Base-by-base conservation (phyloP, 75 land plant genomes). In the Cryptomeria japonica region DNA sequence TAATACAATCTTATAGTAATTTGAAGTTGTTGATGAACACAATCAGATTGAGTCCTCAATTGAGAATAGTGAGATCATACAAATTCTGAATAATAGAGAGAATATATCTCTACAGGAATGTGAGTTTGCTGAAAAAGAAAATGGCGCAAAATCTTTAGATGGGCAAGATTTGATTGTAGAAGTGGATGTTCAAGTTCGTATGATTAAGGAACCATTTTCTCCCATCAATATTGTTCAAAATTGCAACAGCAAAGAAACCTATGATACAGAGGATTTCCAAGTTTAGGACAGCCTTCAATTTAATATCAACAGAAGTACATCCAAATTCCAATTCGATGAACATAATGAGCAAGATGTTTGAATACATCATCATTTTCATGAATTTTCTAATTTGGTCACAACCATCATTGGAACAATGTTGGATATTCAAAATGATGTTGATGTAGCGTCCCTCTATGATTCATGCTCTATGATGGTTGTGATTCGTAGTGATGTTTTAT, bases 171-270 rank as follows among this genome's bases (percentile, higher is more conserved):
- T 38, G 46, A 39, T 79, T 38, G 3, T 7, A 39, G 82, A 39
- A 38, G 19, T 28, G 3, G 42, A 79, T 38, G 82, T 79, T 79
- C 44, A 32, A 7, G 82, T 25, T 39, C 44, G 39, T 6, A 79
- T 79, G 16, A 16, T 79, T 38, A 41, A 79, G 82, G 82, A 79
- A 38, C 39, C 82, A 79, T 38, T 42, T 79, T 41, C 82, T 79
- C 82, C 42, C 8, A 22, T 39, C 19, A 41, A 79, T 19, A 79
- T 41, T 79, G 39, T 41, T 79, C 25, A 79, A 79, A 14, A 36
- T 79, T 25, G 10, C 82, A 79, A 39, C 82, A 79, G 7, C 7
- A 79, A 18, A 79, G 18, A 18, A 79, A 44, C 22, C 19, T 79
- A 15, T 39, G 19, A 18, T 3, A 79, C 44, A 39, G 82, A 79